phyloP scores from a whole-genome alignment of 1,139 yeast species.

The Geotrichum restrictum region DNA sequence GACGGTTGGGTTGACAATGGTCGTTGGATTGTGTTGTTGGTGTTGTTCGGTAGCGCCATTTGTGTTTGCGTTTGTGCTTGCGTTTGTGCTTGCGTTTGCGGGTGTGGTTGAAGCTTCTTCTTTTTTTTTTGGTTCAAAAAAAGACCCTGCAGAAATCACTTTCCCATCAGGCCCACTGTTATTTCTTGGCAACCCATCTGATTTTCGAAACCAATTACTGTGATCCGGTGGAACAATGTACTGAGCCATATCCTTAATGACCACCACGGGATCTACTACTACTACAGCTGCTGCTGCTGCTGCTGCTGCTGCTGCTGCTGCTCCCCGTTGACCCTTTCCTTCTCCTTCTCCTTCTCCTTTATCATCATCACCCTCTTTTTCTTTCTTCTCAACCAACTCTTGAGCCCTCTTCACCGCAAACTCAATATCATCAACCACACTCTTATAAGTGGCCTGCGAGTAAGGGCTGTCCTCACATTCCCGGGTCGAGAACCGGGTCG shows the following conservation, averaged over 20 bases:
- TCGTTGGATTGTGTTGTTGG: background rate
- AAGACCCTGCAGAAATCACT: slow-evolving; percentile 24
- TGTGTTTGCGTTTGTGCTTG: too few species aligned
- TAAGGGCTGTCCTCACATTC: slow-evolving; percentile 22
- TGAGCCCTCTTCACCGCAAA: background rate
- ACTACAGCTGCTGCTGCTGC: slow-evolving; percentile 10
- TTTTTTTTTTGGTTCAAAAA: slow-evolving; percentile 10
- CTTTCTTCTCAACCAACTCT: background rate
- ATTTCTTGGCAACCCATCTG: background rate
- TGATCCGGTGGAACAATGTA: slow-evolving; percentile 31
- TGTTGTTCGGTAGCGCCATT: too few species aligned
- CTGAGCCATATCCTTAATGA: slow-evolving; percentile 35
- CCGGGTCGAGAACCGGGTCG: slow-evolving; percentile 27
- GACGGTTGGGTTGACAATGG: slow-evolving; percentile 26
- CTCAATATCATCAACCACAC: slow-evolving; percentile 23
- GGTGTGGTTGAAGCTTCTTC: background rate
- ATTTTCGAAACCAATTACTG: slow-evolving; percentile 1
- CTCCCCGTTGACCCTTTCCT: too few species aligned
- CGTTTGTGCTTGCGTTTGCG: too few species aligned
- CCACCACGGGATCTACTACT: slow-evolving; percentile 22
- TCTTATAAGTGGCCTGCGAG: slow-evolving; percentile 24
- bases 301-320: background rate
- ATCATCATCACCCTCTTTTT: slow-evolving; percentile 14
- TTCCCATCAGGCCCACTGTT: slow-evolving; percentile 1
- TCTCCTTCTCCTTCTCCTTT: too few species aligned